phyloP scores from a whole-genome alignment of 2,329 filamentous ascomycete genomes.

The Arthrobotrys musiformis region DNA sequence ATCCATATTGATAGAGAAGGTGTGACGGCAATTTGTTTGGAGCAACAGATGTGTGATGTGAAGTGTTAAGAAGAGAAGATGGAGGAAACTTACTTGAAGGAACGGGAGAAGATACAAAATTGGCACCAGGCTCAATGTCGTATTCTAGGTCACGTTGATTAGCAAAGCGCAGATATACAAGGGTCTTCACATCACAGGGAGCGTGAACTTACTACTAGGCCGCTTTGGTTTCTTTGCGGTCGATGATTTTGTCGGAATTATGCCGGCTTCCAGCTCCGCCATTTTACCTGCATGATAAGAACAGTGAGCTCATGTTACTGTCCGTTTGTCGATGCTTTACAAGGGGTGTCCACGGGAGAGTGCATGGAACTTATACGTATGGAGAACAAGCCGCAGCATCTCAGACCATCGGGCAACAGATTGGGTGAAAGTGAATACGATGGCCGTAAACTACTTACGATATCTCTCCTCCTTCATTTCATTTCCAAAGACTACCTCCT shows the following conservation, averaged over 20 bases:
- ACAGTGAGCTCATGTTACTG: constrained; percentile 12
- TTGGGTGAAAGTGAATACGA: constrained; percentile 9
- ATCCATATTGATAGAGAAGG: background rate
- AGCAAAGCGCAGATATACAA: background rate
- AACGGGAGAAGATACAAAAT: constrained; percentile 49
- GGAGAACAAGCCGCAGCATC: background rate
- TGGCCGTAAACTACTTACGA: constrained; percentile 62
- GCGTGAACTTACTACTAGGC: constrained; percentile 42
- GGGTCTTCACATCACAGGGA: background rate
- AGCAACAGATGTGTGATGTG: background rate
- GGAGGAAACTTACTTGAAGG: constrained; percentile 46
- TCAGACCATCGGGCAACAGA: constrained; percentile 56
- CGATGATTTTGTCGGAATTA: constrained; percentile 52
- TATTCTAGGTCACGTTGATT: constrained; percentile 29
- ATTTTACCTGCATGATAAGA: constrained; percentile 47
- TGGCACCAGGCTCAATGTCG: constrained; percentile 47
- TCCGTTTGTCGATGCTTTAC: background rate
- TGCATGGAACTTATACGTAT: background rate
- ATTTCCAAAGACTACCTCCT: constrained; percentile 76
- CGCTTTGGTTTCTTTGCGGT: constrained; percentile 53
- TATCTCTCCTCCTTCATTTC: constrained; percentile 79
- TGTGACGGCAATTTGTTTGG: background rate
- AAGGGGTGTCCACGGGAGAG: background rate
- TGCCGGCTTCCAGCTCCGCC: constrained; percentile 50
- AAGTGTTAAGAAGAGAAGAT: background rate